Evolutionary conservation across 2,329 filamentous ascomycete genomes (phyloP).

Genomic region (Capronia epimyces): DNA sequence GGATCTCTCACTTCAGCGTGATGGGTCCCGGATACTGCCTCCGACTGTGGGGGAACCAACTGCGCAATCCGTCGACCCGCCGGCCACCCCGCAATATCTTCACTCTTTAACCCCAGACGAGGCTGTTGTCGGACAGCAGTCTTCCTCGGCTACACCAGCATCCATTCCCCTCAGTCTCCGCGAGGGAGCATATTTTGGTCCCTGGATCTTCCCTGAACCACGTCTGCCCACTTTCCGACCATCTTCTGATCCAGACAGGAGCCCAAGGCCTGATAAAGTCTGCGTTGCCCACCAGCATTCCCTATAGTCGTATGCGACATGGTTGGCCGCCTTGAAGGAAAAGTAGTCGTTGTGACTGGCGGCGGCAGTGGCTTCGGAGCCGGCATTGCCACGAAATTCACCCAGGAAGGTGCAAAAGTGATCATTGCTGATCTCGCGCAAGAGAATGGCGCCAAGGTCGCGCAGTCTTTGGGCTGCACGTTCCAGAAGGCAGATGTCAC

Average conservation of each 20-base stretch:
- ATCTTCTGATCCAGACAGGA: too few species aligned
- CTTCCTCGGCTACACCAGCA: too few species aligned
- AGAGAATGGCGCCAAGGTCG: constrained; percentile 19
- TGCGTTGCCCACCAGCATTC: neutral
- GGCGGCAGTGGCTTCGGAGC: constrained; percentile 43
- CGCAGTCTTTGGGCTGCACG: constrained; percentile 19
- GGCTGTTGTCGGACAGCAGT: too few species aligned
- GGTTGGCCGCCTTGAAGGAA: constrained; percentile 33
- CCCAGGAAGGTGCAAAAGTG: constrained; percentile 35
- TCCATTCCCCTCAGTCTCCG: neutral
- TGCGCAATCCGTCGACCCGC: neutral
- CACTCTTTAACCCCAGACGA: neutral
- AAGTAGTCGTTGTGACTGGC: constrained; percentile 42
- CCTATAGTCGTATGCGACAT: constrained; percentile 1
- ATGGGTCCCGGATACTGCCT: too few species aligned
- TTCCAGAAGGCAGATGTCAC: constrained; percentile 23
- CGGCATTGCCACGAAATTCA: constrained; percentile 37
- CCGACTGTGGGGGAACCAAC: too few species aligned
- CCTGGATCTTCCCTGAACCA: neutral
- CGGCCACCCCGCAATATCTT: neutral
- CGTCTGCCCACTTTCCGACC: too few species aligned
- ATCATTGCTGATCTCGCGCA: constrained; percentile 32
- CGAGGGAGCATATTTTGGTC: neutral
- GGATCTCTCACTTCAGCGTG: too few species aligned
- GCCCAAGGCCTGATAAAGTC: neutral